These are phyloP conservation scores for Telfairia occidentalis DNA, from an alignment of 331 rosid species.

Conservation along the genomic window DNA sequence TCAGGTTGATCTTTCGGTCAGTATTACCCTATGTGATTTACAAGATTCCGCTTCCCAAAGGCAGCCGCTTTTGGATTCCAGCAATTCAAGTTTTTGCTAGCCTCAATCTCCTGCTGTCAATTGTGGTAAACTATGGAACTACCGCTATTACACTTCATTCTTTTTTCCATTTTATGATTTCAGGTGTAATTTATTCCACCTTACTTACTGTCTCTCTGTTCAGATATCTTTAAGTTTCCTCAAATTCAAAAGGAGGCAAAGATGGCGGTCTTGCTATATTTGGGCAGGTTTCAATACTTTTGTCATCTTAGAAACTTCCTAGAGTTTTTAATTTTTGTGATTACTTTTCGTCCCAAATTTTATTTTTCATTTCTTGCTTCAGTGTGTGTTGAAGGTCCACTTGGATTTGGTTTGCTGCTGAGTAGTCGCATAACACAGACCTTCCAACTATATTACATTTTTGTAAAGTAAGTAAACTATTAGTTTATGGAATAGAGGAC, in stretches of 20 bases:
- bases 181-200: background rate
- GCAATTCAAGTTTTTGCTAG: conserved; percentile 81
- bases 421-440: conserved; percentile 81
- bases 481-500: background rate
- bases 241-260: conserved; percentile 41
- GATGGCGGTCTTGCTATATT: conserved; percentile 87
- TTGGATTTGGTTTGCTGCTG: conserved; percentile 85
- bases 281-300: conserved; percentile 67
- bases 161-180: background rate
- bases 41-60: conserved; percentile 67
- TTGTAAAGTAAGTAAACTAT: conserved; percentile 64
- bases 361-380: conserved; percentile 24
- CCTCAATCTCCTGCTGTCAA: conserved; percentile 67
- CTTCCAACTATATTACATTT: conserved; percentile 62
- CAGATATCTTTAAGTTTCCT: conserved; percentile 49
- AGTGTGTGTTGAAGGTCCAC: conserved; percentile 92
- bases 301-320: conserved; percentile 3
- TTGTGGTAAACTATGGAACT: conserved; percentile 39
- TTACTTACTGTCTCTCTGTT: conserved; percentile 12
- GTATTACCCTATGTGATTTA: conserved; percentile 56
- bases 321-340: background rate
- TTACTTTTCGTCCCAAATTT: background rate
- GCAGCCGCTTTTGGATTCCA: conserved; percentile 95
- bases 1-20: conserved; percentile 66
- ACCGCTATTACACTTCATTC: background rate